Percentiles rank a stretch among this genome's conserved stretches.
phyloP scores from a whole-genome alignment of 257 asterid species.

The Capsicum baccatum region DNA sequence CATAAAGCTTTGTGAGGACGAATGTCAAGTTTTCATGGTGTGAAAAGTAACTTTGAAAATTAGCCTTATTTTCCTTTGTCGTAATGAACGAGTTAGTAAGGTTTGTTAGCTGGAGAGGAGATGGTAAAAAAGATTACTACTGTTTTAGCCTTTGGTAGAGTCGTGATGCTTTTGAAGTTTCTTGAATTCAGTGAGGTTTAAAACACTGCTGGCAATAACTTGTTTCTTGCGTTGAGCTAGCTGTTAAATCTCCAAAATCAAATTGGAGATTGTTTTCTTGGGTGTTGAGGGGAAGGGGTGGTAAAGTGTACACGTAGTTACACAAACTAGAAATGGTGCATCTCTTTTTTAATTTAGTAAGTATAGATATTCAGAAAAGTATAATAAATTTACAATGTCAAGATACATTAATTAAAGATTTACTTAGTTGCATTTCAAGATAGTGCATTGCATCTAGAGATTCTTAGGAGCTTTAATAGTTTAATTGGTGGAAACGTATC shows the following conservation, averaged over 20 bases:
- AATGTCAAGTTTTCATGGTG: constrained; percentile 27
- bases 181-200: not conserved
- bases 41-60: constrained; percentile 25
- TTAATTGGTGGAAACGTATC: not conserved
- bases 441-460: not conserved
- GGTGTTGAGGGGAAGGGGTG: not conserved
- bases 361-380: not conserved
- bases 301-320: not conserved
- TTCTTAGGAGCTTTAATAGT: no score
- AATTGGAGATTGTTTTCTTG: not conserved
- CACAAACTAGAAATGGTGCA: not conserved
- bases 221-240: not conserved
- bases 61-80: not conserved
- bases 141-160: not conserved
- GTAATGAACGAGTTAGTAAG: not conserved
- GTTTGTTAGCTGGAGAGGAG: constrained; percentile 28
- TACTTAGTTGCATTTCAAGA: not conserved
- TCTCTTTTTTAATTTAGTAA: not conserved
- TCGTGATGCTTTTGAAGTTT: constrained; percentile 1
- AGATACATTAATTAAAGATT: not conserved
- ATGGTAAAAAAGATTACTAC: constrained; percentile 1
- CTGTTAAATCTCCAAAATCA: not conserved
- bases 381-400: not conserved
- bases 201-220: not conserved
- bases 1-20: not conserved